phyloP scores from a whole-genome alignment of 2,329 filamentous ascomycete species.

The Scedosporium minutisporum region DNA sequence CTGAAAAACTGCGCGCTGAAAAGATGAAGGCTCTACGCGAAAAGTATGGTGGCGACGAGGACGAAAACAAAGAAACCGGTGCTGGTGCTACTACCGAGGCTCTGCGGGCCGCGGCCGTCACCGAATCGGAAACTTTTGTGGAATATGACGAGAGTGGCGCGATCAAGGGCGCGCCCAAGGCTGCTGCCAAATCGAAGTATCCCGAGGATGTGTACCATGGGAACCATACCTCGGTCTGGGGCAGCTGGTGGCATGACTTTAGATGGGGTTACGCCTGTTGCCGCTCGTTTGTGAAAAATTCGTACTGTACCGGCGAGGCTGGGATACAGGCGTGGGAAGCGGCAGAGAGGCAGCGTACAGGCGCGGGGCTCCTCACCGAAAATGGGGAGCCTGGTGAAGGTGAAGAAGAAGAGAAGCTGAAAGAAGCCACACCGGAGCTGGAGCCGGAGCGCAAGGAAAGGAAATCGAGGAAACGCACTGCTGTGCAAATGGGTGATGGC shows the following conservation, averaged over 20 bases:
- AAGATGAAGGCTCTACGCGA: slow-evolving; percentile 63
- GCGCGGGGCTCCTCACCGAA: slow-evolving; percentile 28
- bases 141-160: slow-evolving; percentile 88
- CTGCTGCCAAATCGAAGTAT: slow-evolving; percentile 79
- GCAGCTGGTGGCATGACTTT: slow-evolving; percentile 95
- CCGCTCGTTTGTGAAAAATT: slow-evolving; percentile 88
- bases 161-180: slow-evolving; percentile 78
- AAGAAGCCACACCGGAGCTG: slow-evolving; percentile 17
- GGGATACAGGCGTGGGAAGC: slow-evolving; percentile 75
- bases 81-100: slow-evolving; percentile 2
- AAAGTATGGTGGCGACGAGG: slow-evolving; percentile 67
- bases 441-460: slow-evolving; percentile 20
- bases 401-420: slow-evolving; percentile 13
- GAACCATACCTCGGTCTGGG: slow-evolving; percentile 90
- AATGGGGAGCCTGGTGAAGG: slow-evolving; percentile 18
- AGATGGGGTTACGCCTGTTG: slow-evolving; percentile 95
- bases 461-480: slow-evolving; percentile 56
- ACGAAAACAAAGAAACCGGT: not conserved
- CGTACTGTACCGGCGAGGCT: slow-evolving; percentile 90
- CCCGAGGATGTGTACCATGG: slow-evolving; percentile 77
- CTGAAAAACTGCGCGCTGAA: slow-evolving; percentile 56
- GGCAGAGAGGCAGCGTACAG: slow-evolving; percentile 51
- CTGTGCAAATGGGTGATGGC: slow-evolving; percentile 69
- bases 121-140: slow-evolving; percentile 77
- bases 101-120: slow-evolving; percentile 47